Conservation (phyloP, 257 asterid species). For the Solanum bukasovii region DNA sequence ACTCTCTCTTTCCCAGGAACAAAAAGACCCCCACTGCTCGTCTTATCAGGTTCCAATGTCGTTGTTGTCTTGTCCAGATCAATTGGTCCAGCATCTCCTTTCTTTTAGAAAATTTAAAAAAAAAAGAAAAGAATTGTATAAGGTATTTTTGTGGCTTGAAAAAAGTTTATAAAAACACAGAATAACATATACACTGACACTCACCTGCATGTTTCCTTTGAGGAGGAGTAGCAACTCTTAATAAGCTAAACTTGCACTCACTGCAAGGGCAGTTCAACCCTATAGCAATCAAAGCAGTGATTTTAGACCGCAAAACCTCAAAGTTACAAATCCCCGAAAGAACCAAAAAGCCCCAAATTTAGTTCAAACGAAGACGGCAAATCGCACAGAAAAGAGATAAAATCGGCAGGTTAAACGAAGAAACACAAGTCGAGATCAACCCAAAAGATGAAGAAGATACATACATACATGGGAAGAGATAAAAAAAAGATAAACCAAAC, state of each 20-base stretch:
- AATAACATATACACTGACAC: neutral
- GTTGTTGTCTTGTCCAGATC: slow-evolving; percentile 38
- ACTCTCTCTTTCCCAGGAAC: slow-evolving; percentile 60
- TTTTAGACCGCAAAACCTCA: neutral
- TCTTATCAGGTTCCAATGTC: slow-evolving; percentile 55
- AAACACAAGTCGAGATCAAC: neutral
- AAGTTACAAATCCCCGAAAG: neutral
- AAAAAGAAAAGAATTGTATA: neutral
- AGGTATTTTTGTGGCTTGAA: neutral
- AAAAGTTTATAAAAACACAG: neutral
- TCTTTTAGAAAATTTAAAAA: slow-evolving; percentile 3
- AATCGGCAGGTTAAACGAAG: neutral
- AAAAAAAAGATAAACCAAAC: neutral
- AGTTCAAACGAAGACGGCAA: neutral
- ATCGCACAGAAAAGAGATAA: neutral
- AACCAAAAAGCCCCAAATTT: neutral
- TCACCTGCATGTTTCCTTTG: slow-evolving; percentile 9
- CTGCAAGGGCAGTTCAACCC: neutral
- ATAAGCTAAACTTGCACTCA: neutral
- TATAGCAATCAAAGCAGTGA: neutral
- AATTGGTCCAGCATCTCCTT: slow-evolving; percentile 12
- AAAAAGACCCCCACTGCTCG: slow-evolving; percentile 48
- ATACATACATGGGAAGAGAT: neutral
- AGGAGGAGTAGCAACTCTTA: neutral
- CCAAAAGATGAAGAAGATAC: neutral